Evolutionary conservation across 805 yeast species (phyloP).

Genomic region (Scheffersomyces stipitis): DNA sequence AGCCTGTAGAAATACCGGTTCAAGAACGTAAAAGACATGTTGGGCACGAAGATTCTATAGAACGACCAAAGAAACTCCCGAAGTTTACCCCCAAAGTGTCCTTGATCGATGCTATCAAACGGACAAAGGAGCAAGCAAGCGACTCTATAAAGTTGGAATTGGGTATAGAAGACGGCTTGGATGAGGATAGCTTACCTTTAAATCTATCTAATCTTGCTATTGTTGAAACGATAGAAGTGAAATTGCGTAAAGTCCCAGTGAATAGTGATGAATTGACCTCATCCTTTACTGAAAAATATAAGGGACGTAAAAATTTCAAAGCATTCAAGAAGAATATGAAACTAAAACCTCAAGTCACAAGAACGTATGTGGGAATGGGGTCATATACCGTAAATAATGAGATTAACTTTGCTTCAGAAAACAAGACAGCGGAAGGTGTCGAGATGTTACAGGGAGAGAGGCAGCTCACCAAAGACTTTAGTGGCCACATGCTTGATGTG

Average conservation of each 20-base stretch:
- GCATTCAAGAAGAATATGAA: slow-evolving; percentile 27
- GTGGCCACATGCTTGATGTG: slow-evolving; percentile 11
- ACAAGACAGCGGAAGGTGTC: background rate
- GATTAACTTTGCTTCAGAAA: slow-evolving; percentile 3
- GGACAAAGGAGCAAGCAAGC: slow-evolving; percentile 23
- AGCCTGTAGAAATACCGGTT: background rate
- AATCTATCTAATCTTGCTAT: slow-evolving; percentile 31
- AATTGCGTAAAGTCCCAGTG: slow-evolving; percentile 9
- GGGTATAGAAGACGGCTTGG: slow-evolving; percentile 21
- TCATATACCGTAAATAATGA: slow-evolving; percentile 8
- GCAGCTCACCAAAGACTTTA: slow-evolving; percentile 8
- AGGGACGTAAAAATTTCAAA: slow-evolving; percentile 39
- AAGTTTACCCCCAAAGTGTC: slow-evolving; percentile 13
- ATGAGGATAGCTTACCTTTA: slow-evolving; percentile 25
- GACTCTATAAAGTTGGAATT: slow-evolving; percentile 22
- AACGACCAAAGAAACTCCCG: background rate
- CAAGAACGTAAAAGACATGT: background rate
- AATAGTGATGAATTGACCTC: background rate
- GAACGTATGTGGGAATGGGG: slow-evolving; percentile 29
- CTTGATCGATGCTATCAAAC: slow-evolving; percentile 29
- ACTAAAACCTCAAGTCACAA: slow-evolving; percentile 21
- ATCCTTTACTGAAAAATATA: slow-evolving; percentile 17
- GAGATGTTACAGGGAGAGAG: slow-evolving; percentile 5
- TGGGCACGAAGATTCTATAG: background rate
- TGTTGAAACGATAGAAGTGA: slow-evolving; percentile 27